These are phyloP conservation scores for Byssochlamys sp. DNA, from an alignment of 2,329 filamentous ascomycete species.

Conservation along the genomic window DNA sequence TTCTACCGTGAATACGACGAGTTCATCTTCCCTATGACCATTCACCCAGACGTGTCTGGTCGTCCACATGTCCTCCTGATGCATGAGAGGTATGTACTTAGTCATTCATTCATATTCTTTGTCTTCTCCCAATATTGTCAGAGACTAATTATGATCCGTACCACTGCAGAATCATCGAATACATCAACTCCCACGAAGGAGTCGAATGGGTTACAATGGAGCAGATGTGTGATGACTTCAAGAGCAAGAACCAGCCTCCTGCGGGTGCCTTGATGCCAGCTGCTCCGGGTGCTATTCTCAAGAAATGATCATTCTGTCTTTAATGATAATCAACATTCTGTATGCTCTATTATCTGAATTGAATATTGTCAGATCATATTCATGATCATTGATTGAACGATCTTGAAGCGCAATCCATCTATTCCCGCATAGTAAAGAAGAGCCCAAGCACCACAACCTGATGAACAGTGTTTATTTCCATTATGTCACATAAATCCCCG, in stretches of 20 bases:
- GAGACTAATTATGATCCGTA: constrained; percentile 3
- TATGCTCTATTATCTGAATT: too few species aligned
- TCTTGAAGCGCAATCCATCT: background rate
- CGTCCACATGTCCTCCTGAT: constrained; percentile 63
- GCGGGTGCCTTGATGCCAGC: constrained; percentile 40
- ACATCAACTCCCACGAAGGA: constrained; percentile 54
- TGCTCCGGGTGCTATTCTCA: constrained; percentile 4
- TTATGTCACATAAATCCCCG: background rate
- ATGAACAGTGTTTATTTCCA: background rate
- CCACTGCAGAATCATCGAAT: constrained; percentile 48
- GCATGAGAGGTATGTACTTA: constrained; percentile 55
- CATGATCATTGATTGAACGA: too few species aligned
- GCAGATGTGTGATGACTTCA: constrained; percentile 64
- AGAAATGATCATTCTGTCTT: background rate
- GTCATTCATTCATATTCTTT: background rate
- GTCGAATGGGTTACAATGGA: constrained; percentile 48
- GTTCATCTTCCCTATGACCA: constrained; percentile 68
- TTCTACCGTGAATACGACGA: constrained; percentile 69
- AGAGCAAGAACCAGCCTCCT: constrained; percentile 51
- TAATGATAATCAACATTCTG: too few species aligned
- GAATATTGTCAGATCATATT: too few species aligned
- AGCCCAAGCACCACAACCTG: too few species aligned
- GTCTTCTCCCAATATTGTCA: background rate
- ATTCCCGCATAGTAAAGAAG: background rate
- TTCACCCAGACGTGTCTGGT: constrained; percentile 65